These are phyloP conservation scores for Xerocomellus chrysenteron DNA, from an alignment of 768 basidiomycete genomes.

Conservation along the genomic window DNA sequence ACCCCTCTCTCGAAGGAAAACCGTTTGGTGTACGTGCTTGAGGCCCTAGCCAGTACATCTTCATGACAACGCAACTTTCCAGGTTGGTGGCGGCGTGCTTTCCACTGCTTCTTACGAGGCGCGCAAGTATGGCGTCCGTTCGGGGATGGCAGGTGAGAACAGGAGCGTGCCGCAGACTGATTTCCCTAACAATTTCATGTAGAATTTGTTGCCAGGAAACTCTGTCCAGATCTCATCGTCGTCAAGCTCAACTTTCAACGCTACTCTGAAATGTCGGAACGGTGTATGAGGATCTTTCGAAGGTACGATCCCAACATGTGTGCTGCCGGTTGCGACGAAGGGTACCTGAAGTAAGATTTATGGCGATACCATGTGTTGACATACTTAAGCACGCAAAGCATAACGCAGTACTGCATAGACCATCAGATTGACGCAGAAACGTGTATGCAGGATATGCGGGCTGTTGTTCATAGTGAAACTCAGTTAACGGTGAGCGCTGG, in stretches of 20 bases:
- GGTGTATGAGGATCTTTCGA: slow-evolving; percentile 65
- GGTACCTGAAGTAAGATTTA: slow-evolving; percentile 76
- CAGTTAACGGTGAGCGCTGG: slow-evolving; percentile 91
- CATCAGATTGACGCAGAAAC: slow-evolving; percentile 63
- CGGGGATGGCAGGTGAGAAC: slow-evolving; percentile 88
- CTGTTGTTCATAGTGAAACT: slow-evolving; percentile 71
- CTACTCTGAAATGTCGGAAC: slow-evolving; percentile 68
- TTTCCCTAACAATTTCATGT: not conserved
- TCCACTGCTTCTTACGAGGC: slow-evolving; percentile 93
- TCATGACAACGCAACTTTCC: slow-evolving; percentile 15
- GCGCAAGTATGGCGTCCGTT: slow-evolving; percentile 85
- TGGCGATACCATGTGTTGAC: not conserved
- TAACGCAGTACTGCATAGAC: slow-evolving; percentile 79
- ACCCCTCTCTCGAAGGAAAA: slow-evolving; percentile 65
- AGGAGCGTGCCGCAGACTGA: not conserved
- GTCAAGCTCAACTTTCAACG: slow-evolving; percentile 56
- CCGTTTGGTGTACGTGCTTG: slow-evolving; percentile 62
- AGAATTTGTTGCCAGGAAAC: slow-evolving; percentile 92
- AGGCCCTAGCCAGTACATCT: too few species aligned
- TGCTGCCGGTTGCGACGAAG: slow-evolving; percentile 84
- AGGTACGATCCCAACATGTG: slow-evolving; percentile 77
- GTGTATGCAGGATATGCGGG: slow-evolving; percentile 78
- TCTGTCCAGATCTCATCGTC: slow-evolving; percentile 86
- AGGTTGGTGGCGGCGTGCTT: slow-evolving; percentile 82
- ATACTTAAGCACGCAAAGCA: slow-evolving; percentile 43